phyloP scores from a whole-genome alignment of 2,329 filamentous ascomycete genomes.

The Trichophyton simii region DNA sequence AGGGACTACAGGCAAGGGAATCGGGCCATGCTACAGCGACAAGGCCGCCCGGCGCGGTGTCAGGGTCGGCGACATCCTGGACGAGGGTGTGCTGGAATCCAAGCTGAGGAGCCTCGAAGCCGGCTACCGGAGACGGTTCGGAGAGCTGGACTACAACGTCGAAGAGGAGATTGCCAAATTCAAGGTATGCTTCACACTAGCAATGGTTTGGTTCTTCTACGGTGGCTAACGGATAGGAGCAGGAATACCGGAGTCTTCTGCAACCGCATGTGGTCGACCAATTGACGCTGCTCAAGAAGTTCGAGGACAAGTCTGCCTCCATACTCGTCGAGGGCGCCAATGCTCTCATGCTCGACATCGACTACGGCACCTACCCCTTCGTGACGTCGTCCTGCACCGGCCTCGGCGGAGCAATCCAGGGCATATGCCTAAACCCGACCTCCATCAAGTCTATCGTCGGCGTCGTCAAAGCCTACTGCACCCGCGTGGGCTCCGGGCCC shows the following conservation, averaged over 20 bases:
- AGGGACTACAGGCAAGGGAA: slow-evolving; percentile 39
- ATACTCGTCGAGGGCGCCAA: slow-evolving; percentile 53
- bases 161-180: slow-evolving; percentile 48
- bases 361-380: slow-evolving; percentile 42
- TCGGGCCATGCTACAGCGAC: slow-evolving; percentile 49
- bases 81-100: slow-evolving; percentile 43
- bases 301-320: slow-evolving; percentile 39
- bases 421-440: slow-evolving; percentile 45
- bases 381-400: slow-evolving; percentile 38
- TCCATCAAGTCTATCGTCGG: slow-evolving; percentile 48
- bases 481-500: slow-evolving; percentile 46
- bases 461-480: slow-evolving; percentile 55
- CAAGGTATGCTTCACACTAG: slow-evolving; percentile 31
- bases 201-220: not conserved
- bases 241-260: slow-evolving; percentile 29
- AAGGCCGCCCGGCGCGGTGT: slow-evolving; percentile 50
- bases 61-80: slow-evolving; percentile 46
- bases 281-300: slow-evolving; percentile 42
- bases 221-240: slow-evolving; percentile 9
- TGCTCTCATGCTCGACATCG: slow-evolving; percentile 49
- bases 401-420: slow-evolving; percentile 42
- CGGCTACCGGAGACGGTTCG: slow-evolving; percentile 46
- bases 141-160: slow-evolving; percentile 46
- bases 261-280: slow-evolving; percentile 31
- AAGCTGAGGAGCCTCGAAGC: slow-evolving; percentile 42